Conservation (phyloP, 1,284 basidiomycete genomes). For the Irpex rosettiformis region DNA sequence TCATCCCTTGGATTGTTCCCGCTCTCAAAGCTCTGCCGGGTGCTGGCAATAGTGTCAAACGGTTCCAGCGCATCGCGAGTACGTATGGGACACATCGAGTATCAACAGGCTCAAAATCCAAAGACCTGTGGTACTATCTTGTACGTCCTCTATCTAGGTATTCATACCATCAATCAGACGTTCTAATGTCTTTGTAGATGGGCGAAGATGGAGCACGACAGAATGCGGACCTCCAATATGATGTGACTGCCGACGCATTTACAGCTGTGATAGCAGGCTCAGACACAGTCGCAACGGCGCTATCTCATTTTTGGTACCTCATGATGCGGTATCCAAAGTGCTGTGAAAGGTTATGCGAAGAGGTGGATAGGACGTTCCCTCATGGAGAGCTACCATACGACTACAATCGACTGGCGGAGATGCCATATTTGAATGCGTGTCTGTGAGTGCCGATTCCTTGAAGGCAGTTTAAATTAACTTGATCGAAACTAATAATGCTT, state of each 20-base stretch:
- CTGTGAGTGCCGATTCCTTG: conserved; percentile 10
- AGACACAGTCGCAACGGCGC: conserved; percentile 13
- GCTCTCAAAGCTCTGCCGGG: neutral
- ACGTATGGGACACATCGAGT: neutral
- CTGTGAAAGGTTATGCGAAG: conserved; percentile 9
- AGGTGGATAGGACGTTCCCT: conserved; percentile 11
- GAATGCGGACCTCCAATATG: no score
- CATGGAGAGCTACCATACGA: conserved; percentile 1
- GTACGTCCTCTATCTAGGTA: neutral
- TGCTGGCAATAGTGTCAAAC: neutral
- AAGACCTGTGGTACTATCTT: neutral
- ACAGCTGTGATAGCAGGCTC: conserved; percentile 7
- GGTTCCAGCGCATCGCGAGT: neutral
- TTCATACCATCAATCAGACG: neutral
- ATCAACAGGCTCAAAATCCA: neutral
- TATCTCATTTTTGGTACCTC: conserved; percentile 13
- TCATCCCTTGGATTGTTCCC: neutral
- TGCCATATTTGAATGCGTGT: conserved; percentile 18
- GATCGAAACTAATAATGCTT: neutral
- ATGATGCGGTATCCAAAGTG: conserved; percentile 10
- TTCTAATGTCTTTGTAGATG: neutral
- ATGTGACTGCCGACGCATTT: neutral
- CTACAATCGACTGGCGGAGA: conserved; percentile 3
- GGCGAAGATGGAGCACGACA: no score
- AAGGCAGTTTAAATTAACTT: neutral